Evolutionary conservation across 2,329 filamentous ascomycete genomes (phyloP).

Genomic region (Nannizziopsis arthrosporioides): DNA sequence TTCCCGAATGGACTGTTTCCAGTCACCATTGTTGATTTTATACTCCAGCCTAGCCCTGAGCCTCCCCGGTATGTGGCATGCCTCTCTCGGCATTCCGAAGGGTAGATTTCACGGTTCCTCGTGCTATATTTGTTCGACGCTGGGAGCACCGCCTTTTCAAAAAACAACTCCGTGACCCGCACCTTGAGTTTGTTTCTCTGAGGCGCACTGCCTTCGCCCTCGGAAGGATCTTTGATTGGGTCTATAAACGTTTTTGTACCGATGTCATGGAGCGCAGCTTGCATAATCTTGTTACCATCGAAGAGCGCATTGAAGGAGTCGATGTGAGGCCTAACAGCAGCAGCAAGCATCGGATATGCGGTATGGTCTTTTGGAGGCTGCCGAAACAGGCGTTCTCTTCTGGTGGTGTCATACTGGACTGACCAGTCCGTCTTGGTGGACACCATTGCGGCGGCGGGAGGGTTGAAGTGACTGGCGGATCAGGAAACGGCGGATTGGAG

Average conservation of each 20-base stretch:
- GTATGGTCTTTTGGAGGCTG: constrained; percentile 78
- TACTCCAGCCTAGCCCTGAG: constrained; percentile 76
- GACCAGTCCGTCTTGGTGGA: constrained; percentile 64
- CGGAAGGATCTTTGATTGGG: constrained; percentile 45
- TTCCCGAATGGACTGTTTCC: constrained; percentile 70
- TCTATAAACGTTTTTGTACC: constrained; percentile 81
- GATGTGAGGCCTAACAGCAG: constrained; percentile 81
- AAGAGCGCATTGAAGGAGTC: constrained; percentile 93
- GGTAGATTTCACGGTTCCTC: constrained; percentile 72
- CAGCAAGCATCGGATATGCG: constrained; percentile 75
- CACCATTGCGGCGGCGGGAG: constrained; percentile 35
- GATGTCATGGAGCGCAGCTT: constrained; percentile 74
- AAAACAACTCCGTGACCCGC: constrained; percentile 65
- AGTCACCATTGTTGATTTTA: constrained; percentile 73
- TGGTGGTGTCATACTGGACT: constrained; percentile 71
- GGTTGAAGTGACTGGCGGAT: not conserved
- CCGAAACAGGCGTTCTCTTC: constrained; percentile 77
- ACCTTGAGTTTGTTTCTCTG: constrained; percentile 64
- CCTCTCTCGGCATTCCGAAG: constrained; percentile 86
- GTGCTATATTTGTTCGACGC: constrained; percentile 69
- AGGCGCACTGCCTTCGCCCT: constrained; percentile 43
- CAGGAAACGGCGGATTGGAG: not conserved
- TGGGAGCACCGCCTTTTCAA: constrained; percentile 72
- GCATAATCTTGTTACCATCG: constrained; percentile 57
- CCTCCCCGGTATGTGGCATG: constrained; percentile 85